Conservation (phyloP, 768 basidiomycete species). For the Boletus rubroflammeus region DNA sequence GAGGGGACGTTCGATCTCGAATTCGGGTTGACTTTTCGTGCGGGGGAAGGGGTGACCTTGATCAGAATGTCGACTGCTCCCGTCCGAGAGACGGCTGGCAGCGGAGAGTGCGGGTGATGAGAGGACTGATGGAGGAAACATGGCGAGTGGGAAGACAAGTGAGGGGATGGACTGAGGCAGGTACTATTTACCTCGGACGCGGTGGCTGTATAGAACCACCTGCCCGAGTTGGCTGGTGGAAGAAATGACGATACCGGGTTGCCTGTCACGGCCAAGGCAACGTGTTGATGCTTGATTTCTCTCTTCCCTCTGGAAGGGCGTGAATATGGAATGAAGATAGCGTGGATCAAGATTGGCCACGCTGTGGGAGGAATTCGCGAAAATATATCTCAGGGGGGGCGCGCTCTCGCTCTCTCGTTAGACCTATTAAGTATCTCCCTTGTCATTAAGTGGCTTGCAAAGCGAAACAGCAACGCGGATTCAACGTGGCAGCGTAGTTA, state of each 20-base stretch:
- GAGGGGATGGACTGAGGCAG: conserved; percentile 12
- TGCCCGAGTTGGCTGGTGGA: conserved; percentile 30
- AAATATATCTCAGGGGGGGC: conserved; percentile 18
- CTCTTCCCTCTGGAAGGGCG: conserved; percentile 22
- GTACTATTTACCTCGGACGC: conserved; percentile 33
- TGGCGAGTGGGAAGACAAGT: conserved; percentile 14
- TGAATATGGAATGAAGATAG: conserved; percentile 27
- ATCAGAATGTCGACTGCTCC: conserved; percentile 34
- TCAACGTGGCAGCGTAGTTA: conserved; percentile 28
- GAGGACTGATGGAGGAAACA: conserved; percentile 30
- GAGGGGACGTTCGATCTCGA: conserved; percentile 61
- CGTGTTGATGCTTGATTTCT: conserved; percentile 31
- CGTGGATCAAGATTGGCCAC: conserved; percentile 31
- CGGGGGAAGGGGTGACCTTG: conserved; percentile 34
- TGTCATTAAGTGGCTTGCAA: neutral
- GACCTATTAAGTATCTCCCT: conserved; percentile 3
- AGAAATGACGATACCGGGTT: conserved; percentile 27
- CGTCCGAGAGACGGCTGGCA: conserved; percentile 40
- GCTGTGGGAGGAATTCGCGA: conserved; percentile 15
- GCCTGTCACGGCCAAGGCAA: conserved; percentile 32
- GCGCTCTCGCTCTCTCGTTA: conserved; percentile 5
- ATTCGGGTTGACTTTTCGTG: conserved; percentile 47
- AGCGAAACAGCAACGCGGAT: conserved; percentile 14
- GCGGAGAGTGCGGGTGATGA: conserved; percentile 32
- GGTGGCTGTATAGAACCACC: conserved; percentile 33